A percentile compares a stretch with the other conserved stretches of the same genome.
These are phyloP conservation scores for Aspergillus fructus DNA, from an alignment of 2,329 filamentous ascomycete genomes.

Conservation along the genomic window DNA sequence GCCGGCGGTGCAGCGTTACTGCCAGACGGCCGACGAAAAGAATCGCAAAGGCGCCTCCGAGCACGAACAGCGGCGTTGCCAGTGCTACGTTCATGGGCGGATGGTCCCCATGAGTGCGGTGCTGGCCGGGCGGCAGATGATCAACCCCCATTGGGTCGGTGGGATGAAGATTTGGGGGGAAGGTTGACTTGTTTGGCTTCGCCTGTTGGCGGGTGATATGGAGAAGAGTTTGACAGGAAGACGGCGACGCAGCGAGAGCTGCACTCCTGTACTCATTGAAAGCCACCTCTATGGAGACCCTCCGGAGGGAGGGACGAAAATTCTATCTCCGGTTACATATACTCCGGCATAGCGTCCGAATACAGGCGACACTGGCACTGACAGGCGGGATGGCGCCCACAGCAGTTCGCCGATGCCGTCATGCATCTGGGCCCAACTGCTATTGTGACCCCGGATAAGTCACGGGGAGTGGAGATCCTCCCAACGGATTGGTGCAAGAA, in stretches of 20 bases:
- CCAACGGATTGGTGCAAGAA: background rate
- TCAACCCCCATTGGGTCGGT: constrained; percentile 30
- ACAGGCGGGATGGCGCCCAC: background rate
- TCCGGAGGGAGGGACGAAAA: background rate
- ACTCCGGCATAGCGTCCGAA: background rate
- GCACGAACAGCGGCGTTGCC: constrained; percentile 31
- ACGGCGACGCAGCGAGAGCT: constrained; percentile 4
- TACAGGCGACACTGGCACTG: background rate
- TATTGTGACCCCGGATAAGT: constrained; percentile 1
- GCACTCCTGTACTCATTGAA: constrained; percentile 4
- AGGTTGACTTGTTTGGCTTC: constrained; percentile 4
- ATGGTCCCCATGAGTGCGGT: constrained; percentile 23
- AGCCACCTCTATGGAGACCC: background rate
- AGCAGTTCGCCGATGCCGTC: constrained; percentile 18
- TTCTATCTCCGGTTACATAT: constrained; percentile 1
- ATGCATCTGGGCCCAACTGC: constrained; percentile 10
- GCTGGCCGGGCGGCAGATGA: constrained; percentile 24
- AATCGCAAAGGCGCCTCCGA: constrained; percentile 23
- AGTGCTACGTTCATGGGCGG: constrained; percentile 33
- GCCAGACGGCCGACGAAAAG: constrained; percentile 25
- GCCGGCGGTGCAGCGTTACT: constrained; percentile 26
- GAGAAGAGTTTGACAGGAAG: background rate
- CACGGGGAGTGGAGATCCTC: background rate
- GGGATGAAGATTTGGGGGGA: too few relatives aligned
- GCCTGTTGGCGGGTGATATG: constrained; percentile 4